Evolutionary conservation across 495 filamentous ascomycete species (phyloP), one percentile per base, ranked within the genome.

Genomic region (Trichoderma parareesei): DNA sequence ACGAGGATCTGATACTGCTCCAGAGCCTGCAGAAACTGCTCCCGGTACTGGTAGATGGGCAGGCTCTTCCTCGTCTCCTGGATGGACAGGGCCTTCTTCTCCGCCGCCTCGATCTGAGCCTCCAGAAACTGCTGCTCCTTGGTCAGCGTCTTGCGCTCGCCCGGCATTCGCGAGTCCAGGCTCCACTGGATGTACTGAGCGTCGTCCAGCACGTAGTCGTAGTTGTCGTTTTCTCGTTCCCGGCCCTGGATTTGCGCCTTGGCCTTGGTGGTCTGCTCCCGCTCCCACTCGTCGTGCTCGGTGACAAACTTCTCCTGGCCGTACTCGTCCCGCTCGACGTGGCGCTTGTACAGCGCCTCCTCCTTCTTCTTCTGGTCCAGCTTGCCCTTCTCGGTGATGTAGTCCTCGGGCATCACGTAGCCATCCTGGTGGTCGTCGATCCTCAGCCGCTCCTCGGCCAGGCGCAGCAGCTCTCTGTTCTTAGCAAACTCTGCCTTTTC

Each of bases 261-360:
- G 2, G 91, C 94, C 74, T 95, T 95, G 67, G 88, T 84, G 6
- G 88, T 87, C 73, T 98, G 94, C 73, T 97, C 92, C 57, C 86
- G 74, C 74, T 98, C 94, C 93, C 92, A 98, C 73, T 97, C 91
- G 65, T 98, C 91, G 68, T 96, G 91, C 73, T 98, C 94, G 0
- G 94, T 97, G 61, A 97, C 81, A 69, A 90, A 96, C 68, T 88
- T 86, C 74, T 98, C 94, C 69, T 93, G 87, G 37, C 93, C 93
- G 59, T 87, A 84, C 68, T 96, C 90, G 61, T 96, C 92, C 59
- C 85, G 85, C 65, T 97, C 93, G 14, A 97, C 89, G 70, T 97
- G 92, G 27, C 93, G 88, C 70, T 90, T 90, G 77, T 95, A 94
- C 41, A 97, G 84, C 10, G 90, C 92, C 37, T 93, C 88, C 69